Evolutionary conservation across 148 eudicot genomes (phyloP).

Genomic region (Cornus kousa): DNA sequence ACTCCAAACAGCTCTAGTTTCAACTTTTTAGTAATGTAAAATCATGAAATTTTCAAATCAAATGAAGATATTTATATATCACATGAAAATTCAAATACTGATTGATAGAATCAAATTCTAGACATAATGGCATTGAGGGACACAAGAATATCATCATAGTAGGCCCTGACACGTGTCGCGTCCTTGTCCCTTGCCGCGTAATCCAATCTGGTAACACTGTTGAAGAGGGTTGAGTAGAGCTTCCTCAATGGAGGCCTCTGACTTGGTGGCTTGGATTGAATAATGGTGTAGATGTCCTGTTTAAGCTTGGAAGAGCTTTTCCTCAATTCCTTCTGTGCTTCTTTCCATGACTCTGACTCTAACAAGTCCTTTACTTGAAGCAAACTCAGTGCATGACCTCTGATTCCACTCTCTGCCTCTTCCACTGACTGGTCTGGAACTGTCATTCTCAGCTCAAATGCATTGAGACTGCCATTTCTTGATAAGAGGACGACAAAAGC

Average conservation of each 20-base stretch:
- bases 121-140: slow-evolving; percentile 45
- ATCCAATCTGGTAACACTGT: slow-evolving; percentile 53
- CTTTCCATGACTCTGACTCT: slow-evolving; percentile 46
- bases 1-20: too few relatives aligned
- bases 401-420: slow-evolving; percentile 48
- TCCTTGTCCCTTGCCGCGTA: slow-evolving; percentile 66
- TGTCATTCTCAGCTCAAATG: slow-evolving; percentile 40
- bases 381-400: slow-evolving; percentile 38
- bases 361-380: slow-evolving; percentile 41
- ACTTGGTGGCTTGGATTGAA: slow-evolving; percentile 48
- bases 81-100: neutral
- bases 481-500: neutral
- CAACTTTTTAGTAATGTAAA: too few relatives aligned
- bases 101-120: slow-evolving; percentile 11
- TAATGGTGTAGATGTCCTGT: slow-evolving; percentile 62
- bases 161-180: slow-evolving; percentile 33
- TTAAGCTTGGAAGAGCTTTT: slow-evolving; percentile 38
- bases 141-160: slow-evolving; percentile 36
- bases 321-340: slow-evolving; percentile 48
- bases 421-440: slow-evolving; percentile 63
- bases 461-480: neutral
- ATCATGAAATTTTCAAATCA: too few relatives aligned
- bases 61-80: too few relatives aligned
- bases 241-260: slow-evolving; percentile 48
- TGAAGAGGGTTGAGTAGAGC: slow-evolving; percentile 52